These are phyloP conservation scores for Spergularia azorica DNA, from an alignment of 179 eudicot species.

Conservation along the genomic window DNA sequence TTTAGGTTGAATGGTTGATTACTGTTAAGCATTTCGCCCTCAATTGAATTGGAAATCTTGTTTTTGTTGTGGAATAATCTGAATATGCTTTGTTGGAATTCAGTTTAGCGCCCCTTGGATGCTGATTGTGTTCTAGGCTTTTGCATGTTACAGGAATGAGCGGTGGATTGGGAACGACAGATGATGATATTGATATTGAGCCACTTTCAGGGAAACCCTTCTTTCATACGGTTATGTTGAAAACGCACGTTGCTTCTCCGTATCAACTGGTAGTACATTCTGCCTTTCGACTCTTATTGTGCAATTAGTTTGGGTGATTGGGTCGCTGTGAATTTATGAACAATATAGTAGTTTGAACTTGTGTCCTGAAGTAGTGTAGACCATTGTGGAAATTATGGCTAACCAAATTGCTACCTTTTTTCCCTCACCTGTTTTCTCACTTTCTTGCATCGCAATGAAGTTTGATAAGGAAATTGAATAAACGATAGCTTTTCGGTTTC, in stretches of 20 bases:
- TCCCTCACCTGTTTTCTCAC: not conserved
- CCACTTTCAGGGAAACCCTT: slow-evolving; percentile 46
- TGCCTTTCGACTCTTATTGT: not conserved
- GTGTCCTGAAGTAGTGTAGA: not conserved
- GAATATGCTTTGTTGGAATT: no score
- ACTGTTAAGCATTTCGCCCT: no score
- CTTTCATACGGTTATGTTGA: slow-evolving; percentile 24
- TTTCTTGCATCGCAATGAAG: not conserved
- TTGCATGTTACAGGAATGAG: slow-evolving; percentile 3
- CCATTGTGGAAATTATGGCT: not conserved
- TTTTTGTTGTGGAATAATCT: no score
- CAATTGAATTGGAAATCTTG: no score
- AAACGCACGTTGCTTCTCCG: slow-evolving; percentile 20
- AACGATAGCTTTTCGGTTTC: not conserved
- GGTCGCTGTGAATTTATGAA: not conserved
- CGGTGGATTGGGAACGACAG: not conserved
- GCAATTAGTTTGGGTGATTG: not conserved
- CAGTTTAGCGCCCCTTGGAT: not conserved
- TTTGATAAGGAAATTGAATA: not conserved
- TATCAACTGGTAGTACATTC: slow-evolving; percentile 35
- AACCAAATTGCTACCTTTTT: not conserved
- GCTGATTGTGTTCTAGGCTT: not conserved
- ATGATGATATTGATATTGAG: slow-evolving; percentile 33
- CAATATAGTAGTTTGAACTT: not conserved
- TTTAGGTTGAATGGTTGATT: no score